Conservation (phyloP, 2,329 filamentous ascomycete species). For the Sporothrix euskadiensis region DNA sequence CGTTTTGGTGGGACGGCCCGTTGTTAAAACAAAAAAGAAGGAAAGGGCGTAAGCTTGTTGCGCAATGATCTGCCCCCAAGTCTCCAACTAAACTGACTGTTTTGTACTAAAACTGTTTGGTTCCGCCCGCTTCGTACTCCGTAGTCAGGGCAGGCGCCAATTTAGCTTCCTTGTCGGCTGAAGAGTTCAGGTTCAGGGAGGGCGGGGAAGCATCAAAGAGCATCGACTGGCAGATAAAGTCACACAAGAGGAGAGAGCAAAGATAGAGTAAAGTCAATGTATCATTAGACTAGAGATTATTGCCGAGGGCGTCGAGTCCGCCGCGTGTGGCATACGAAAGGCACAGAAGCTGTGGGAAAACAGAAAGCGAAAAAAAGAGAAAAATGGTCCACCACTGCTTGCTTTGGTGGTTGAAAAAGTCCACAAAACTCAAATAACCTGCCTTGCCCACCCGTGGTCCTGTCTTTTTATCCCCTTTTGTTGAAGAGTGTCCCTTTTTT, state of each 20-base stretch:
- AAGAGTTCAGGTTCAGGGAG: neutral
- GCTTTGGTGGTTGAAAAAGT: neutral
- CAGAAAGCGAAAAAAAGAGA: neutral
- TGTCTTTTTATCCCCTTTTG: neutral
- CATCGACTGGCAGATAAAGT: neutral
- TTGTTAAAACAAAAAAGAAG: neutral
- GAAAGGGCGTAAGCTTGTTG: neutral
- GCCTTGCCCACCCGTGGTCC: neutral
- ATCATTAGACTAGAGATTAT: conserved; percentile 13
- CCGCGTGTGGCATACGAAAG: neutral
- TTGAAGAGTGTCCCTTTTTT: neutral
- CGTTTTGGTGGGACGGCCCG: conserved; percentile 20
- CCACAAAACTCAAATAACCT: conserved; percentile 15
- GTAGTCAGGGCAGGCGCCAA: neutral
- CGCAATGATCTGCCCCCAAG: conserved; percentile 14
- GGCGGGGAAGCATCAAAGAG: neutral
- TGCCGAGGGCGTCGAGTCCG: neutral
- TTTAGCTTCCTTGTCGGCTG: neutral
- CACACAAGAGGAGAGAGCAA: neutral
- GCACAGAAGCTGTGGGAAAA: neutral
- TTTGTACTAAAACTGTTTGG: neutral
- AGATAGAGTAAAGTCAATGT: neutral
- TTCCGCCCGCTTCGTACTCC: neutral
- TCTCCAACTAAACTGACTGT: no score
- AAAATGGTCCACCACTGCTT: neutral